Evolutionary conservation across 176 grass and related monocot species (phyloP), one percentile per base, ranked within the genome.

Genomic region (Canna indica): DNA sequence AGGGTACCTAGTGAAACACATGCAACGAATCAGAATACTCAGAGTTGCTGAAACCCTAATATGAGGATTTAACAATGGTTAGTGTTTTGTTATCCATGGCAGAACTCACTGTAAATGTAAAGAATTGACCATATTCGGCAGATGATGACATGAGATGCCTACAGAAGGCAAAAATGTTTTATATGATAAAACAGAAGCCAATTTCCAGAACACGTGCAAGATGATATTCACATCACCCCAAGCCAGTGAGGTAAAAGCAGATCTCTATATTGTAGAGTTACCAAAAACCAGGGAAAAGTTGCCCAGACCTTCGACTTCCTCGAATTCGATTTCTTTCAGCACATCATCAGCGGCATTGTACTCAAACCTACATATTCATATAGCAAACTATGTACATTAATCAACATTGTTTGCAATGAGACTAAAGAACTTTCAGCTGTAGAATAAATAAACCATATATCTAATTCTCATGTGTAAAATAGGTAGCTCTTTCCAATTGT

Each of bases 291-390:
- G 12, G 34, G 20, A 36, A 32, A 73, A 64, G 35, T 85, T 59
- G 48, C 35, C 75, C 78, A 18, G 77, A 99, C 94, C 94, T 63
- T 93, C 76, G 73, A 56, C 85, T 82, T 90, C 86, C 80, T 85
- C 90, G 68, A 91, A 99, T 73, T 83, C 84, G 16, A 99, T 68
- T 81, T 88, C 82, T 83, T 93, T 93, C 72, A 88, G 80, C 69
- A 93, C 64, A 73, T 99, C 86, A 42, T 82, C 90, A 68, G 87
- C 78, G 42, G 95, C 95, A 81, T 88, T 72, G 62, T 99, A 94
- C 78, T 94, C 87, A 63, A 99, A 99, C 41, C 95, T 99, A 78
- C 73, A 82, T 2, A 62, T 75, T 68, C 29, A 77, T 14, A 47
- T 20, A 47, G 17, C 14, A 65, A 36, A 35, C 59, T 26, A 36